Evolutionary conservation across 306 rosid species (phyloP).

Genomic region (Elaeagnus macrophylla): DNA sequence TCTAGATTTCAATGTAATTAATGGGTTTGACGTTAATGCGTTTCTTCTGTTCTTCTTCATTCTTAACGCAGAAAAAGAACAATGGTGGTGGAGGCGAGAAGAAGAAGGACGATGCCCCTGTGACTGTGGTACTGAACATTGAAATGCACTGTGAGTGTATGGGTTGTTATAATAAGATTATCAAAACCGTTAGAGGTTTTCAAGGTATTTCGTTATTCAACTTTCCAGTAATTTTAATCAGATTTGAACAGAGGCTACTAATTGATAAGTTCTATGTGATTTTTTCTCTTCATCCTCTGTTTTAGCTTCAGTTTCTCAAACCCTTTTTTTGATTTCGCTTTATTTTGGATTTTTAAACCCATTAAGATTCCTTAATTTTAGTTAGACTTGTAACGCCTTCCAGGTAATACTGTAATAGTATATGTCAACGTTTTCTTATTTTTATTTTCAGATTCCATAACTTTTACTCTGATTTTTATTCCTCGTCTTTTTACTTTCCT

Average conservation of each 20-base stretch:
- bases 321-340: no score
- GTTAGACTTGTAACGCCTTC: no score
- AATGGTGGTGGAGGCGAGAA: background rate
- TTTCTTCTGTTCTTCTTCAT: background rate
- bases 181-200: slow-evolving; percentile 21
- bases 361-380: no score
- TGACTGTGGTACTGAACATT: slow-evolving; percentile 36
- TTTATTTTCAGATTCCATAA: no score
- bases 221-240: no score
- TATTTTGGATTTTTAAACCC: no score
- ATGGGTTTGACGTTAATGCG: background rate
- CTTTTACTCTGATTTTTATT: no score
- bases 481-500: no score
- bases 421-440: no score
- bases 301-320: background rate
- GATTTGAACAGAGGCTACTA: background rate
- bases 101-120: slow-evolving; percentile 7
- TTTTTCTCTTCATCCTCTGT: background rate
- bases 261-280: background rate
- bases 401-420: no score
- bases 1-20: background rate
- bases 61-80: slow-evolving; percentile 38
- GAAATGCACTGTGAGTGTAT: slow-evolving; percentile 62
- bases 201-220: slow-evolving; percentile 23
- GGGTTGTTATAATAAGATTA: slow-evolving; percentile 60